Base-by-base conservation (phyloP, 108 stramenopile species). In the Skeletonema potamos region DNA sequence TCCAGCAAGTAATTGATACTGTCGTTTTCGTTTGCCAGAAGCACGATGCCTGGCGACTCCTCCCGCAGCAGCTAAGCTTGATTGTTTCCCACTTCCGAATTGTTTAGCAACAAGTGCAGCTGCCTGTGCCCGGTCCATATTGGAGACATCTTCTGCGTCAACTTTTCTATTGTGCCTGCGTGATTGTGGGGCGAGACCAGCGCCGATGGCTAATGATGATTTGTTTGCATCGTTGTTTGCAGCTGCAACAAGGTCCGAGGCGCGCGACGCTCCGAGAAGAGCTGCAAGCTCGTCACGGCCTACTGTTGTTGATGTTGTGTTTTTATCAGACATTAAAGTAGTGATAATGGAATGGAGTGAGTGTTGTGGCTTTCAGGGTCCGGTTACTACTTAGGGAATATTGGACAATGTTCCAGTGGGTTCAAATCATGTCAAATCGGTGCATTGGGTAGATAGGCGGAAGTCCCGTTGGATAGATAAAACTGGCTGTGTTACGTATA, bases 201-300 rank as follows among this genome's bases (percentile, higher is more conserved):
- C 73, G 34, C 62, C 68, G 6, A 26, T 58, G 39, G 67, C 62
- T n/a, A 30, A 30, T 36, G 65, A 57, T 18, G 37, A 32, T 37
- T 48, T 34, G 57, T 5, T 22, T 17, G 51, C 48, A 17, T 33
- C 18, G 37, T 37, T 64, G 30, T 37, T 64, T 0, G 75, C 56
- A 36, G 71, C 46, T 8, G 67, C 27, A 39, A 77, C 29, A 27
- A 73, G 46, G 77, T 81, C 74, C 54, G 69, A 81, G 54, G 77
- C 64, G 58, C 79, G 44, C 72, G 89, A 85, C 12, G 87, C 89
- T 13, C 89, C 92, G 54, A 90, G 68, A 65, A 93, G 68, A 63
- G 83, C 88, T 29, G 79, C 87, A 74, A 93, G 85, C 65, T 93
- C 92, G 58, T 90, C 87, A 28, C 89, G 86, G n/a, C 91, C 88